A percentile compares a stretch with the other conserved stretches of the same genome.
These are phyloP conservation scores for Paecilomyces sp. DNA, from an alignment of 2,329 filamentous ascomycete genomes.

Conservation along the genomic window DNA sequence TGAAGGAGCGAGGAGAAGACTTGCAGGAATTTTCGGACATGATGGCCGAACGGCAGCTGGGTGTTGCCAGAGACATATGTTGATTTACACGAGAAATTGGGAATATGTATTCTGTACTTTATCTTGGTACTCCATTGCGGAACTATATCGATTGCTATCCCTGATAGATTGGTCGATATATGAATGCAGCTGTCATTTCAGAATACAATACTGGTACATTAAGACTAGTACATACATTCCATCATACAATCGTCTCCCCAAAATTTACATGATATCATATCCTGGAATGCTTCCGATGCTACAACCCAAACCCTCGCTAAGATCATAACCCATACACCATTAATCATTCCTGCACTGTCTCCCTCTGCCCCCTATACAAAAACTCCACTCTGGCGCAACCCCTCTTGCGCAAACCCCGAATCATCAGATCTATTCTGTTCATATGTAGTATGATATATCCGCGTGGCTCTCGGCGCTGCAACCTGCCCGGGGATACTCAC, in stretches of 20 bases:
- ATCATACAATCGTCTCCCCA: background rate
- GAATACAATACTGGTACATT: background rate
- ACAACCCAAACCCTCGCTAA: background rate
- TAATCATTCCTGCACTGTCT: background rate
- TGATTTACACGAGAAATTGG: background rate
- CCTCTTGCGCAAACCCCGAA: background rate
- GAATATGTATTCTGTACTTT: background rate
- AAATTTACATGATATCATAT: background rate
- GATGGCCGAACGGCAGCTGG: slow-evolving; percentile 20
- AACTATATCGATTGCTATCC: background rate
- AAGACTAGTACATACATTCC: background rate
- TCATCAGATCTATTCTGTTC: background rate
- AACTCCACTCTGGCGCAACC: background rate
- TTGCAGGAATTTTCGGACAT: slow-evolving; percentile 31
- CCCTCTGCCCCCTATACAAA: background rate
- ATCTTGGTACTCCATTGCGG: background rate
- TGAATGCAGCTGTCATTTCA: background rate
- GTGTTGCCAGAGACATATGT: slow-evolving; percentile 16
- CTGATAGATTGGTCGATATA: background rate
- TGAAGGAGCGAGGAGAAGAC: slow-evolving; percentile 49
- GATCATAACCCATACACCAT: background rate
- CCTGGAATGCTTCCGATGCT: background rate
- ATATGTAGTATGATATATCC: background rate
- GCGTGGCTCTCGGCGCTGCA: background rate
- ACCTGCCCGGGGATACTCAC: background rate